Base-by-base conservation (phyloP, 2,329 filamentous ascomycete species). In the Sporothrix humicola region DNA sequence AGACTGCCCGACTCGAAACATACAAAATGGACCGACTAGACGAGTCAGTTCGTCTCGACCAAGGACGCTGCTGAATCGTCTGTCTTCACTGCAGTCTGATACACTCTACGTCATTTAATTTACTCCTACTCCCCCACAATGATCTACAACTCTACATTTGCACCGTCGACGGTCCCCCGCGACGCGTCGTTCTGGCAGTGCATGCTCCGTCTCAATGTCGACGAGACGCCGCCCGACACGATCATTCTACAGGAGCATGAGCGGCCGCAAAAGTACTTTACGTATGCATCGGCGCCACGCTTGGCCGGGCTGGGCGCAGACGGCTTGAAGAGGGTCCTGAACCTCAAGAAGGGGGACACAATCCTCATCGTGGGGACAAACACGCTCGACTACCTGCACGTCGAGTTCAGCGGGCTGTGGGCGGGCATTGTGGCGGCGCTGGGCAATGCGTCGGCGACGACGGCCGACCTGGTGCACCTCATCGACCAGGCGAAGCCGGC, bases 161-260 rank as follows among this genome's bases (percentile, higher is more conserved):
- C 58, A 3, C 31, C 58, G 2, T 17, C 58, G 31, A 31, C 31
- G 17, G 37, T 63, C 37, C 37, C 59, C 1, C 59, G n/a, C 17
- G 23, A 73, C 54, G 54, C 69, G 46, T 61, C 50, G n/a, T 69
- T 73, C 17, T 63, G 65, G 72, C 72, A 73, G 54, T 69, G 44
- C 48, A 66, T 73, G 5, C 42, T 61, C 15, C 65, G 72, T 13
- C 65, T 52, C 44, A 65, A 73, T n/a, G 46, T 73, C 6, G 65
- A 73, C 56, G 72, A 73, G 26, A 73, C 72, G 6, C 56, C 48
- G 12, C 56, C 65, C 7, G 54, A 73, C 20, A 70, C 23, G 0
- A n/a, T 70, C 10, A 70, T 73, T n/a, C 37, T 73, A 13, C 72
- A 73, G 10, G 65, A 73, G 4, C 56, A 73, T 17, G 72, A 73